A percentile compares a stretch with the other conserved stretches of the same genome.
phyloP scores from a whole-genome alignment of 495 filamentous ascomycete genomes.

The Astrothelium macrocarpum region DNA sequence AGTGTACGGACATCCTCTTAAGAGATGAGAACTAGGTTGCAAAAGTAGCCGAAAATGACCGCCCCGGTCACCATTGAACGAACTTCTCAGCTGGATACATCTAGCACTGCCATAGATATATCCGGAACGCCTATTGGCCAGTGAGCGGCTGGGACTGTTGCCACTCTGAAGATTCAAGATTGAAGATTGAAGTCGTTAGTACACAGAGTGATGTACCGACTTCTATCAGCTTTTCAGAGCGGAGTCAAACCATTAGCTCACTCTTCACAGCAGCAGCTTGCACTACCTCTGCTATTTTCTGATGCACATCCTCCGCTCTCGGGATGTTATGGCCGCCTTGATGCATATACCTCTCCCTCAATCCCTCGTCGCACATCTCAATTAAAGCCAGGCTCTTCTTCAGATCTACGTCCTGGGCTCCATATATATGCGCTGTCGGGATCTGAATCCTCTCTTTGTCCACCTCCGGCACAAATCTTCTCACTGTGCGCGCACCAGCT shows the following conservation, averaged over 20 bases:
- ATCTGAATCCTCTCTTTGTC: constrained; percentile 9
- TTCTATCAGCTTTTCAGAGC: not conserved
- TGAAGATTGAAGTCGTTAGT: too few species aligned
- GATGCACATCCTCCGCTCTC: constrained; percentile 5
- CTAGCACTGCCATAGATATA: too few species aligned
- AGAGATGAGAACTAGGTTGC: too few species aligned
- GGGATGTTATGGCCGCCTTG: not conserved
- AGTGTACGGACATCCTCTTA: too few species aligned
- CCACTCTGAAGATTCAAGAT: too few species aligned
- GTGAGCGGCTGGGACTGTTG: too few species aligned
- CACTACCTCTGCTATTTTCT: constrained; percentile 2
- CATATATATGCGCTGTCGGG: constrained; percentile 3
- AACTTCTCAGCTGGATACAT: too few species aligned
- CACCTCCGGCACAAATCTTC: constrained; percentile 2
- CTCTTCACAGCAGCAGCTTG: constrained; percentile 6
- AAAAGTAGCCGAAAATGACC: too few species aligned
- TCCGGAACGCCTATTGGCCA: too few species aligned
- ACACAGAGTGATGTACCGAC: too few species aligned
- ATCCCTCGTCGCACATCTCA: constrained; percentile 1
- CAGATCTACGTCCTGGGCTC: not conserved
- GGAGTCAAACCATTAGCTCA: not conserved
- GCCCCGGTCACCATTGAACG: too few species aligned
- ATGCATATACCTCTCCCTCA: constrained; percentile 5
- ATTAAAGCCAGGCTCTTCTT: constrained; percentile 3
- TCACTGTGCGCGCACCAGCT: constrained; percentile 1